Evolutionary conservation across 2,329 filamentous ascomycete genomes (phyloP).

Genomic region (Colletotrichum lupini): DNA sequence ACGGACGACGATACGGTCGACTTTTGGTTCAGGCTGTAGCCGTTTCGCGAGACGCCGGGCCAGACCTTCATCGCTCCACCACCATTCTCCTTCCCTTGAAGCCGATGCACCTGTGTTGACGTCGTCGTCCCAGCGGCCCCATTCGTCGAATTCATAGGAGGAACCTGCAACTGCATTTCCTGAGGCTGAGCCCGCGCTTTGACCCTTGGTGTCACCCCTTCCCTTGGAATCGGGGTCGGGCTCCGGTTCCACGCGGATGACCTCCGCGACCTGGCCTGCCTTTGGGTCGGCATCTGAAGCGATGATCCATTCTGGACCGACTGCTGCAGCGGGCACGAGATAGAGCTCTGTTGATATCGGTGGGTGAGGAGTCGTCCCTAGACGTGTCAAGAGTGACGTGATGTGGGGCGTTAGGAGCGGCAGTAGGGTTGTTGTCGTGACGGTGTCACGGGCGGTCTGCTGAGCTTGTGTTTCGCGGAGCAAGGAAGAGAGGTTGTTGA

Average conservation of each 20-base stretch:
- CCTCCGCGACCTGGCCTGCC: constrained; percentile 43
- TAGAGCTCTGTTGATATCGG: constrained; percentile 54
- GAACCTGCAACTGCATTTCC: background rate
- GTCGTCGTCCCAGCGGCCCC: constrained; percentile 50
- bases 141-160: constrained; percentile 53
- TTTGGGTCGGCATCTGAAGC: constrained; percentile 45
- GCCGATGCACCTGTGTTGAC: background rate
- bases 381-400: constrained; percentile 52
- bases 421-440: constrained; percentile 42
- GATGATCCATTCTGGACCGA: constrained; percentile 49
- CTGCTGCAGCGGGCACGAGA: constrained; percentile 55
- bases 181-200: constrained; percentile 17
- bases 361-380: constrained; percentile 46
- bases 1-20: constrained; percentile 45
- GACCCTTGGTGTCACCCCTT: background rate
- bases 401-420: constrained; percentile 54
- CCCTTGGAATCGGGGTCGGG: background rate
- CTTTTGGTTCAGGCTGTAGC: constrained; percentile 44
- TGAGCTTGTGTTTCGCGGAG: constrained; percentile 49
- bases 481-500: constrained; percentile 49
- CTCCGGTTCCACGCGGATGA: constrained; percentile 44
- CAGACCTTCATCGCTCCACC: constrained; percentile 60
- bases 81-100: constrained; percentile 38
- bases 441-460: constrained; percentile 50
- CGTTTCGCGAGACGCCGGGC: constrained; percentile 56